phyloP scores from a whole-genome alignment of 1,284 basidiomycete genomes.

The Pisolithus thermaeus region DNA sequence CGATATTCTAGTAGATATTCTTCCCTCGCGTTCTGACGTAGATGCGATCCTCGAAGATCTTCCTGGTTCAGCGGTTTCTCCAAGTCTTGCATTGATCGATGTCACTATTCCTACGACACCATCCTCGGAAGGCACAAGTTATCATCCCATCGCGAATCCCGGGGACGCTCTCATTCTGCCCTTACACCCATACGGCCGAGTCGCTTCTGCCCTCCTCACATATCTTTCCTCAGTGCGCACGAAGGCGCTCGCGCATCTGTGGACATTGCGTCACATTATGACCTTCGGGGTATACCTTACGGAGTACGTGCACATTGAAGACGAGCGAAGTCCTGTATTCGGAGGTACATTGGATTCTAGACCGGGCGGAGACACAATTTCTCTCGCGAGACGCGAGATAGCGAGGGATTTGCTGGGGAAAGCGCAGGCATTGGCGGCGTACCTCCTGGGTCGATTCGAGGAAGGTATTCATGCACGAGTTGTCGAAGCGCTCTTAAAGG shows the following conservation, averaged over 20 bases:
- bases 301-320: constrained; percentile 50
- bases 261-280: constrained; percentile 61
- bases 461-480: constrained; percentile 20
- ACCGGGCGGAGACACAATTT: neutral
- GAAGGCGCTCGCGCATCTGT: constrained; percentile 52
- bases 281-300: constrained; percentile 52
- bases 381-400: neutral
- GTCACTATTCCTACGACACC: constrained; percentile 48
- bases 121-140: constrained; percentile 7
- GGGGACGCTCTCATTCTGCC: constrained; percentile 22
- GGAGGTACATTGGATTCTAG: constrained; percentile 31
- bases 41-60: constrained; percentile 42
- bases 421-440: constrained; percentile 60
- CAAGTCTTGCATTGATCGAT: constrained; percentile 59
- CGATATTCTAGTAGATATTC: constrained; percentile 41
- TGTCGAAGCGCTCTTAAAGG: constrained; percentile 18
- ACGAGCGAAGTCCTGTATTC: constrained; percentile 43
- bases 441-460: constrained; percentile 52
- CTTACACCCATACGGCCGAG: constrained; percentile 60
- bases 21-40: constrained; percentile 46
- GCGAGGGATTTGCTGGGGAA: constrained; percentile 40
- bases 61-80: constrained; percentile 43
- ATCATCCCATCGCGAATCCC: neutral
- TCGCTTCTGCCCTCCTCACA: constrained; percentile 54
- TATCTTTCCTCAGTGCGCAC: constrained; percentile 56